phyloP scores from a whole-genome alignment of 139 green algal genomes.

The Chlamydomonas sphaeroides region DNA sequence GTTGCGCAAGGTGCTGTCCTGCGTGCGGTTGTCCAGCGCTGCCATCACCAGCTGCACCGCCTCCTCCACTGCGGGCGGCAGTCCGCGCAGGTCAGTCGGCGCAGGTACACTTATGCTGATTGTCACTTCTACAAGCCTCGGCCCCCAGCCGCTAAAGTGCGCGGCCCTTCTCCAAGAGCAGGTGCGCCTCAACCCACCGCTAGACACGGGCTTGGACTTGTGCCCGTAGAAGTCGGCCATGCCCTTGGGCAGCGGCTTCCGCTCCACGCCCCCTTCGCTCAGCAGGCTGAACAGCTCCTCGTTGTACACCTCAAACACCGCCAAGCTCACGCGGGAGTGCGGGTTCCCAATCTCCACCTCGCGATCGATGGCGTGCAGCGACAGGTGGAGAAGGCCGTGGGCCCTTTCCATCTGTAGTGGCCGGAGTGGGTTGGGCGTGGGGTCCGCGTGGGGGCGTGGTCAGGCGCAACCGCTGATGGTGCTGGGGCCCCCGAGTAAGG shows the following conservation, averaged over 20 bases:
- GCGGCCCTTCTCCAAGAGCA: too few species aligned
- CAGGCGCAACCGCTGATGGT: neutral
- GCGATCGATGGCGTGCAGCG: conserved; percentile 2
- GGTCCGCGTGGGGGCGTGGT: too few species aligned
- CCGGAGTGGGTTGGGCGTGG: neutral
- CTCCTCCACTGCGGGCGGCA: conserved; percentile 31
- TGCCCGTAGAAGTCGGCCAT: neutral
- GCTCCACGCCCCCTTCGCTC: neutral
- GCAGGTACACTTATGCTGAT: neutral
- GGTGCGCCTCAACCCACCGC: too few species aligned
- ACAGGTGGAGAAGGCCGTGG: conserved; percentile 58
- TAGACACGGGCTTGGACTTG: neutral
- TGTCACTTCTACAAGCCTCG: too few species aligned
- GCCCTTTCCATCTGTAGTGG: neutral
- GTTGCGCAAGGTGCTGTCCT: conserved; percentile 92
- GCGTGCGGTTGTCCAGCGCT: conserved; percentile 49
- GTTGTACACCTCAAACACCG: conserved; percentile 77
- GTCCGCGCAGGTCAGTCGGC: too few species aligned
- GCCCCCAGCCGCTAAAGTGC: too few species aligned
- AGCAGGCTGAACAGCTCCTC: conserved; percentile 60
- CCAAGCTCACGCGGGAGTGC: conserved; percentile 27
- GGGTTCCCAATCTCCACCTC: neutral
- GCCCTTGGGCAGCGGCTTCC: neutral
- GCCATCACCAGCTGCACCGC: neutral
- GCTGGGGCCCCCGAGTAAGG: too few species aligned